Percentiles rank a stretch among this genome's conserved stretches.
Evolutionary conservation across 257 asterid genomes (phyloP).

Genomic region (Lycium ferocissimum): DNA sequence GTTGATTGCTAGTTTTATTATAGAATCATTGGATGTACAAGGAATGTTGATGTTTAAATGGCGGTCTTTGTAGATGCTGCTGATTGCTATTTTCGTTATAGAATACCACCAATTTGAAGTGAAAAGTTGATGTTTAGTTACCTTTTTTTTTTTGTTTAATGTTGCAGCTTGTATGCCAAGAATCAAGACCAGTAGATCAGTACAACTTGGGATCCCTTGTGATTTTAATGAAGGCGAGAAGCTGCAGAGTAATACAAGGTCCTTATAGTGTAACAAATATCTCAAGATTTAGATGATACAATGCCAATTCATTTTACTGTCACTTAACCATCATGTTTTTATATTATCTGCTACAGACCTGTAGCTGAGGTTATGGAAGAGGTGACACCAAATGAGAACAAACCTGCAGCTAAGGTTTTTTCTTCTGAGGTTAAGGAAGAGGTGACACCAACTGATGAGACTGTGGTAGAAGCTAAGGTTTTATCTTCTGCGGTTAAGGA

Average conservation of each 20-base stretch:
- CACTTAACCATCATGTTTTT: constrained; percentile 5
- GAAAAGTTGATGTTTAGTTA: background rate
- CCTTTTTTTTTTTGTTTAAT: background rate
- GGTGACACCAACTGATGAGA: constrained; percentile 17
- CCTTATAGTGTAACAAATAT: background rate
- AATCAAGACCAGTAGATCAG: constrained; percentile 69
- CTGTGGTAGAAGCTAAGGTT: constrained; percentile 36
- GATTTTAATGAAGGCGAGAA: constrained; percentile 65
- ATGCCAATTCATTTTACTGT: background rate
- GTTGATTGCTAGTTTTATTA: background rate
- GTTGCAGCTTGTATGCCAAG: constrained; percentile 83
- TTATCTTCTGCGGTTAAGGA: constrained; percentile 37
- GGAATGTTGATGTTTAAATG: background rate
- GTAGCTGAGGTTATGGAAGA: constrained; percentile 16
- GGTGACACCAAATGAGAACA: background rate
- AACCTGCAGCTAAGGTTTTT: constrained; percentile 35
- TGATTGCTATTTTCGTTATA: constrained; percentile 9
- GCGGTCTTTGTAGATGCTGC: background rate
- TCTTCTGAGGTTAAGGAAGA: constrained; percentile 42
- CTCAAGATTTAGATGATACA: background rate
- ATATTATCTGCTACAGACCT: background rate
- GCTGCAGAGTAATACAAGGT: constrained; percentile 34
- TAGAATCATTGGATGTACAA: background rate
- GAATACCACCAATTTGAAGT: background rate
- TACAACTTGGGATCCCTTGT: constrained; percentile 63